Base-by-base conservation (phyloP, 345 rosid genomes). In the Eutrema heterophyllum region DNA sequence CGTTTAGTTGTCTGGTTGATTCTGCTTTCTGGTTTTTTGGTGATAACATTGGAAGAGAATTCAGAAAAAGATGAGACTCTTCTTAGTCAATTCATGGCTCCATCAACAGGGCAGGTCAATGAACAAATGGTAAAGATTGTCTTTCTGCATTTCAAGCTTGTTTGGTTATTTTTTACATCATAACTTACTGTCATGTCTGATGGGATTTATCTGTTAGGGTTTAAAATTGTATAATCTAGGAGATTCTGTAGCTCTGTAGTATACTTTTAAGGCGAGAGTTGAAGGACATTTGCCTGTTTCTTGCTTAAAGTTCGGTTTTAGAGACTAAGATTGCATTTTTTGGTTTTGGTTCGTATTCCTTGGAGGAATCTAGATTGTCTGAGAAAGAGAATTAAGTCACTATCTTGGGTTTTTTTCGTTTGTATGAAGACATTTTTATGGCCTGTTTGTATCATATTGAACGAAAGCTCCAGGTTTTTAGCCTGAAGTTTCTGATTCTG, bases 61-160 rank as follows among this genome's bases (percentile, higher is more conserved):
- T 21, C 39, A 68, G 79, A 52, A 10, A 60, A 73, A 72, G 86
- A 90, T 72, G 86, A 83, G 75, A 72, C 48, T 66, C 67, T 81
- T 60, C 74, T 67, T 39, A 68, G 73, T 65, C 83, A 78, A 64
- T 70, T 86, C 75, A 68, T 78, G 29, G 80, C 85, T 71, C 90
- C 83, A 16, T 81, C 70, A 21, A 85, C 84, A 16, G 80, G 88
- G 64, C 71, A 81, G 86, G 78, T 78, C 61, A 81, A 88, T 68
- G 73, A 81, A 33, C 64, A 77, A 57, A 67, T 65, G 91, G 99
- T 95, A 86, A 82, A 59, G 70, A 36, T 44, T 33, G 46, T 16
- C 27, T 24, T 54, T 68, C 27, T 67, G 60, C 61, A 41, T 67
- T 49, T 54, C 63, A 10, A 27, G 18, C 27, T 49, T 53, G 50